Evolutionary conservation across 352 stramenopile species (phyloP).

Genomic region (Phytophthora cactorum): DNA sequence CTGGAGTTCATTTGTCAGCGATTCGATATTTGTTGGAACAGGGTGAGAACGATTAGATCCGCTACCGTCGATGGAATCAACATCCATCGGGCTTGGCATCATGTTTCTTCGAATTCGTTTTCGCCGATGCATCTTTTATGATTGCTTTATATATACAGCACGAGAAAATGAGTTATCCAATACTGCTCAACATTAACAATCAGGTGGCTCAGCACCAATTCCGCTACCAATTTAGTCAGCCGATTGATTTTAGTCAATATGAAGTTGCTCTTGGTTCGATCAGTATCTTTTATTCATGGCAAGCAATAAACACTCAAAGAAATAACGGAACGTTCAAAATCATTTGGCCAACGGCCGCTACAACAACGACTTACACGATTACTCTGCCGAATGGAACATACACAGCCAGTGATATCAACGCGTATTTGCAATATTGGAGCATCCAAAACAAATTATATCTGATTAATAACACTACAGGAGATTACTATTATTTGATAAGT

Average conservation of each 20-base stretch:
- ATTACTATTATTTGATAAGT: neutral
- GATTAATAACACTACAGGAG: neutral
- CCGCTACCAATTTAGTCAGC: no score
- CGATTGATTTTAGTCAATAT: no score
- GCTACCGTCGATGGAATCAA: neutral
- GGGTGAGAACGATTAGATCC: neutral
- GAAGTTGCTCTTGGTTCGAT: neutral
- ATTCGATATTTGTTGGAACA: neutral
- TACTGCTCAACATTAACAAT: neutral
- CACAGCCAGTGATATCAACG: slow-evolving; percentile 6
- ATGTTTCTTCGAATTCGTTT: neutral
- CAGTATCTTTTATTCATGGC: neutral
- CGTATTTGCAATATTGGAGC: slow-evolving; percentile 4
- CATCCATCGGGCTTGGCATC: neutral
- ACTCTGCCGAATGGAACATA: slow-evolving; percentile 1
- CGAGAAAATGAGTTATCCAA: neutral
- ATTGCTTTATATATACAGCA: neutral
- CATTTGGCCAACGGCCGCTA: neutral
- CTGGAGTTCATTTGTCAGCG: neutral
- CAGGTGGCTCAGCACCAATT: no score
- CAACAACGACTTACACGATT: neutral
- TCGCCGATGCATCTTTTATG: no score
- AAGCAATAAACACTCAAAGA: slow-evolving; percentile 2
- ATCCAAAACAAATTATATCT: slow-evolving; percentile 6
- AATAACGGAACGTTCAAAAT: slow-evolving; percentile 5